phyloP scores from a whole-genome alignment of 1,284 basidiomycete species.

The Ganoderma resinaceum region DNA sequence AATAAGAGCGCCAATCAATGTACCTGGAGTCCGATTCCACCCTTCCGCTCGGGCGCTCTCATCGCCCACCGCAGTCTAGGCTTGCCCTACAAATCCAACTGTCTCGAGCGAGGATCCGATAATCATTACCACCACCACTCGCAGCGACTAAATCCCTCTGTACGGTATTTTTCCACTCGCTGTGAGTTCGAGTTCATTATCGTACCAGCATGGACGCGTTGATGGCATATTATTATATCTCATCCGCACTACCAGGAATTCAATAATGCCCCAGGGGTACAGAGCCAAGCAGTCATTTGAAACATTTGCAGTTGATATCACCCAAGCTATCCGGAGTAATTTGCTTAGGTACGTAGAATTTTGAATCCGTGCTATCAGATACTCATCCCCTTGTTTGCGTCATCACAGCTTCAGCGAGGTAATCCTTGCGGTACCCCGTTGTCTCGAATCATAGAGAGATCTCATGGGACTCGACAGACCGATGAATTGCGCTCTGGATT shows the following conservation, averaged over 20 bases:
- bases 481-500: neutral
- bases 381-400: neutral
- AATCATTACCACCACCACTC: too few species aligned
- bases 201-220: neutral
- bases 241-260: too few species aligned
- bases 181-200: neutral
- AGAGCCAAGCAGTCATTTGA: neutral
- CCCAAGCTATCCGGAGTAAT: neutral
- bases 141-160: too few species aligned
- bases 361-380: neutral
- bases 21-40: too few species aligned
- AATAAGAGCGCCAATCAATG: too few species aligned
- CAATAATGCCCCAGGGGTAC: neutral
- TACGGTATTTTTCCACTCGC: too few species aligned
- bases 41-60: too few species aligned
- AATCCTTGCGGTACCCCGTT: neutral
- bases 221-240: neutral
- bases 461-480: neutral
- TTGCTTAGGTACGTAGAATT: neutral
- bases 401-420: neutral
- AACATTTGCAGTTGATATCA: neutral
- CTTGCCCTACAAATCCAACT: too few species aligned
- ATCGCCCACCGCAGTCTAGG: too few species aligned
- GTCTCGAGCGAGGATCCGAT: too few species aligned
- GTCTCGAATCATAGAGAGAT: neutral